Conservation (phyloP, 345 rosid genomes). For the Anastatica hierochuntica region DNA sequence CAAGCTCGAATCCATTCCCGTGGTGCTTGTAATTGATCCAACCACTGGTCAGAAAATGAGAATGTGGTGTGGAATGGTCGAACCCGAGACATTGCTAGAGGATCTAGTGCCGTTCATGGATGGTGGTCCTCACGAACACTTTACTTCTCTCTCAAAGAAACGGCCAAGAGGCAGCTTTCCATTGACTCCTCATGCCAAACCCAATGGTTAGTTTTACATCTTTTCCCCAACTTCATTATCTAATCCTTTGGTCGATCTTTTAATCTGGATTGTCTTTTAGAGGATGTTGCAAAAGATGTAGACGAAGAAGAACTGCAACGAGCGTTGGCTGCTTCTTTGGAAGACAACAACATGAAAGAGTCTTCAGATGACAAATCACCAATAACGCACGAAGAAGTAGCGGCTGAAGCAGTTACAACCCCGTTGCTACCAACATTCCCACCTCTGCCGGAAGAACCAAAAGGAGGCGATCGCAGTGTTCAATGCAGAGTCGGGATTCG, state of each 20-base stretch:
- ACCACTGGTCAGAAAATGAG: conserved; percentile 94
- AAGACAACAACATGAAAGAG: conserved; percentile 28
- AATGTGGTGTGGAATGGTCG: conserved; percentile 85
- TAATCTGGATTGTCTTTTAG: conserved; percentile 5
- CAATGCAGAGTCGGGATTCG: conserved; percentile 91
- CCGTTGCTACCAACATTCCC: conserved; percentile 38
- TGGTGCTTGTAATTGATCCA: conserved; percentile 87
- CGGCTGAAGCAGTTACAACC: conserved; percentile 6
- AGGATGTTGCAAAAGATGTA: conserved; percentile 31
- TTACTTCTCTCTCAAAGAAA: conserved; percentile 60
- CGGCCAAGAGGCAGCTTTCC: conserved; percentile 73
- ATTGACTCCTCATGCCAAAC: conserved; percentile 45
- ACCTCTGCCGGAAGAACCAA: conserved; percentile 88
- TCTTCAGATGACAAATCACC: conserved; percentile 19
- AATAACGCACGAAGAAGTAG: conserved; percentile 16
- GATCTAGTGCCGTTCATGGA: conserved; percentile 91
- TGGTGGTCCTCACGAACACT: conserved; percentile 83
- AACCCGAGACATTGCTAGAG: conserved; percentile 85
- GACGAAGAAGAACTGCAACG: conserved; percentile 53
- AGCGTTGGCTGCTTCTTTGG: conserved; percentile 65
- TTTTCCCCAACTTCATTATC: not conserved
- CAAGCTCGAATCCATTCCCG: conserved; percentile 75
- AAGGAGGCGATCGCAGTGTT: conserved; percentile 50
- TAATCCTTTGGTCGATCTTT: not conserved
- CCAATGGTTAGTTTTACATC: conserved; percentile 36